Conservation (phyloP, 2,329 filamentous ascomycete genomes). For the Pseudocercospora eumusae region DNA sequence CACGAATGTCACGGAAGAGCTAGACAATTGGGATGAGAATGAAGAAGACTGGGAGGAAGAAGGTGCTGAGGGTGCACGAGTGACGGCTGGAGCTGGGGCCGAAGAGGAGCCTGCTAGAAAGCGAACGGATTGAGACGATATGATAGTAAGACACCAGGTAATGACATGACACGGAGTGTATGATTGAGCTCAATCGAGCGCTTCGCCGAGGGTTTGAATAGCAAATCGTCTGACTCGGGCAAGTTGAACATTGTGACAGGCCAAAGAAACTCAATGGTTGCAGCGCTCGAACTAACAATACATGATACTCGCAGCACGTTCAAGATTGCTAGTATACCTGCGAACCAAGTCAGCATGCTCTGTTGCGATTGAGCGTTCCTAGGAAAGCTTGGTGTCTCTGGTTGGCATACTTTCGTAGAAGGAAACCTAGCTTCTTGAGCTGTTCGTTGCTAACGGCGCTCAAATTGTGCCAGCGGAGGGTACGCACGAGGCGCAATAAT, state of each 20-base stretch:
- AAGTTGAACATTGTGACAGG: not conserved
- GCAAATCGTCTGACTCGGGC: not conserved
- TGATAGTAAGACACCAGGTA: not conserved
- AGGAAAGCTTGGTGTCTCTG: not conserved
- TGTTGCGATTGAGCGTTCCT: too few relatives aligned
- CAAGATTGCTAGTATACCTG: not conserved
- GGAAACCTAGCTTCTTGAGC: not conserved
- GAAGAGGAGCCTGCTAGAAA: conserved; percentile 44
- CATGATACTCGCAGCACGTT: not conserved
- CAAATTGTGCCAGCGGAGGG: not conserved
- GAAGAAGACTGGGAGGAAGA: conserved; percentile 67
- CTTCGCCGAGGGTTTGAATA: not conserved
- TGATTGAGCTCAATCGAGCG: not conserved
- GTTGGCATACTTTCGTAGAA: not conserved
- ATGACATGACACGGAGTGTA: conserved; percentile 1
- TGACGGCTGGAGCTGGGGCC: conserved; percentile 20
- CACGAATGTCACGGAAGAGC: conserved; percentile 71
- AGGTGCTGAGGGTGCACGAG: conserved; percentile 43
- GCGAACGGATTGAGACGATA: conserved; percentile 43
- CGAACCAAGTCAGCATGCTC: not conserved
- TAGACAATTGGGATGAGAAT: conserved; percentile 95
- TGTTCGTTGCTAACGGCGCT: not conserved
- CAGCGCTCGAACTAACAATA: not conserved
- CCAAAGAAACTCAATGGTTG: not conserved
- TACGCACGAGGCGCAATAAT: not conserved